Percentiles rank a stretch among this genome's conserved stretches.
These are phyloP conservation scores for Lachnellula arida DNA, from an alignment of 2,329 filamentous ascomycete genomes.

Conservation along the genomic window DNA sequence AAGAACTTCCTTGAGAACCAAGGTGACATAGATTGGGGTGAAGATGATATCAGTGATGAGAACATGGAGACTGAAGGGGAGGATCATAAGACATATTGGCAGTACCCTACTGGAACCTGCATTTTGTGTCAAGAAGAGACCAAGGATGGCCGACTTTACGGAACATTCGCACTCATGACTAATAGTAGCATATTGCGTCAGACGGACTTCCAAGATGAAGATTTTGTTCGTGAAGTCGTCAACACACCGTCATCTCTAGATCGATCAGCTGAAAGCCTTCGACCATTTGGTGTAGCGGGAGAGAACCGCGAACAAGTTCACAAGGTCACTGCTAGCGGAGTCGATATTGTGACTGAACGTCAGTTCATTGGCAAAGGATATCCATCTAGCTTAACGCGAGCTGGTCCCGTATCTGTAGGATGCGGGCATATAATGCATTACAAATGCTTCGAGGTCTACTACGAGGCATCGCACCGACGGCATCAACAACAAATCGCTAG, in stretches of 20 bases:
- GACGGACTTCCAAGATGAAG: slow-evolving; percentile 75
- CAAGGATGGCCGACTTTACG: slow-evolving; percentile 81
- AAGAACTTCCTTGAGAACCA: slow-evolving; percentile 91
- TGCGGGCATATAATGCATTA: slow-evolving; percentile 99
- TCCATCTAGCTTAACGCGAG: slow-evolving; percentile 58
- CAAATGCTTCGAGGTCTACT: slow-evolving; percentile 88
- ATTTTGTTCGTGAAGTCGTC: slow-evolving; percentile 79
- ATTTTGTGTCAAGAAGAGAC: slow-evolving; percentile 97
- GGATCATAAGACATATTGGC: slow-evolving; percentile 72
- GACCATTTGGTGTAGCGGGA: slow-evolving; percentile 86
- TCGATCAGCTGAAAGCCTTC: slow-evolving; percentile 72
- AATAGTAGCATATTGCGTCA: slow-evolving; percentile 83
- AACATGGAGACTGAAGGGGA: slow-evolving; percentile 54
- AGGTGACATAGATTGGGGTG: slow-evolving; percentile 82
- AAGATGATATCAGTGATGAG: slow-evolving; percentile 70
- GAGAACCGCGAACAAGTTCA: slow-evolving; percentile 76
- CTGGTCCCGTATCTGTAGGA: slow-evolving; percentile 79
- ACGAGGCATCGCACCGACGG: slow-evolving; percentile 74
- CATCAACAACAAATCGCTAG: slow-evolving; percentile 91
- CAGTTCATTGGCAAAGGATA: slow-evolving; percentile 89
- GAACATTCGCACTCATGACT: slow-evolving; percentile 85
- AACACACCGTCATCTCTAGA: slow-evolving; percentile 79
- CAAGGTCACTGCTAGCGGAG: slow-evolving; percentile 70
- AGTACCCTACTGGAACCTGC: slow-evolving; percentile 88
- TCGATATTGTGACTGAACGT: slow-evolving; percentile 66